phyloP scores from a whole-genome alignment of 306 rosid species.

The Cajanus cajan region DNA sequence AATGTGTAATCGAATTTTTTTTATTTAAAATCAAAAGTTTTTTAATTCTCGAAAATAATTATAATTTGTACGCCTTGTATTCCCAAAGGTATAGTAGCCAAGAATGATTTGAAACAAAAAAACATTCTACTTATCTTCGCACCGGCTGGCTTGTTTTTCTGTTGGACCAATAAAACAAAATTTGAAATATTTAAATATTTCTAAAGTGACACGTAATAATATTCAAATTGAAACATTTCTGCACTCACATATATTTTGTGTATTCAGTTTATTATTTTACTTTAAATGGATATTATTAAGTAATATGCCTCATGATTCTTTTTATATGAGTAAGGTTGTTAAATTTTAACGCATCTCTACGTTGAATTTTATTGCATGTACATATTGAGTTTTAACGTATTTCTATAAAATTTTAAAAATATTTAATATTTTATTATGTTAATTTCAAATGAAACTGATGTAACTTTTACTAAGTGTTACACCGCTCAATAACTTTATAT shows the following conservation, averaged over 20 bases:
- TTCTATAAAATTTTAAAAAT: too few relatives aligned
- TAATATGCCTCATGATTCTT: background rate
- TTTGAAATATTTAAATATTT: background rate
- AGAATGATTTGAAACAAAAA: background rate
- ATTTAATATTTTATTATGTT: too few relatives aligned
- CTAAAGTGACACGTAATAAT: background rate
- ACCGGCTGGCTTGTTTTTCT: conserved; percentile 11
- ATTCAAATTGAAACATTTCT: background rate
- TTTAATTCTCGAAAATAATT: background rate
- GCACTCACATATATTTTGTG: background rate
- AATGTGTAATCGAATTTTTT: background rate
- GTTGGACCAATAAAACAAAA: background rate
- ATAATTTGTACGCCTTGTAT: background rate
- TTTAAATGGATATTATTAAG: background rate
- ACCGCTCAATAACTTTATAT: too few relatives aligned
- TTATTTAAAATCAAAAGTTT: background rate
- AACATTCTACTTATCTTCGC: background rate
- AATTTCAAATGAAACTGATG: too few relatives aligned
- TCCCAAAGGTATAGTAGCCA: background rate
- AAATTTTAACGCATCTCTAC: too few relatives aligned
- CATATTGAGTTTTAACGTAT: too few relatives aligned
- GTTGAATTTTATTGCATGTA: too few relatives aligned
- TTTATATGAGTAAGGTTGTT: too few relatives aligned
- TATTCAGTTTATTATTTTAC: background rate
- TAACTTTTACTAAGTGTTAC: too few relatives aligned